Conservation (phyloP, 495 filamentous ascomycete species). For the Ramalina intermedia region DNA sequence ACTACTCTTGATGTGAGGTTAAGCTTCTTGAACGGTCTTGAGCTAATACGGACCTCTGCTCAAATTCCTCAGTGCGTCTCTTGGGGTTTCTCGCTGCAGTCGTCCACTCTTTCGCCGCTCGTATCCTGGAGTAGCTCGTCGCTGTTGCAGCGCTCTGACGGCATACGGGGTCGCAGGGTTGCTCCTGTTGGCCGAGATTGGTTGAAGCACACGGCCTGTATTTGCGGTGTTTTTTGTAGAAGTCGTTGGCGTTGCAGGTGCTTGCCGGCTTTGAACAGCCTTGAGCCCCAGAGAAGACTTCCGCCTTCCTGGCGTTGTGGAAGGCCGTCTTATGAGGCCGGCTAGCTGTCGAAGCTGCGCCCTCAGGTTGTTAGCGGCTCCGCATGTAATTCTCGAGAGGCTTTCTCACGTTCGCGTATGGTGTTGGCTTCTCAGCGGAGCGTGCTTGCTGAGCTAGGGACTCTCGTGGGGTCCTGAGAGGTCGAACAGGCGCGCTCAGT, state of each 20-base stretch:
- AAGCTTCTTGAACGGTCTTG: not conserved
- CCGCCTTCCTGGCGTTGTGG: conserved; percentile 22
- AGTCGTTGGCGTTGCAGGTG: conserved; percentile 2
- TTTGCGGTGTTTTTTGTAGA: conserved; percentile 13
- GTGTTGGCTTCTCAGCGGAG: conserved; percentile 15
- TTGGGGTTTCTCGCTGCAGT: conserved; percentile 60
- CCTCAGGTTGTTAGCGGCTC: not conserved
- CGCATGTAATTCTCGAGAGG: not conserved
- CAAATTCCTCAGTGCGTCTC: conserved; percentile 52
- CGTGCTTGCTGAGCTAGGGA: conserved; percentile 16
- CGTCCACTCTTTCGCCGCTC: conserved; percentile 50
- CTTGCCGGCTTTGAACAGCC: conserved; percentile 13
- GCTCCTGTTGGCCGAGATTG: conserved; percentile 18
- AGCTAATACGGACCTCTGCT: conserved; percentile 33
- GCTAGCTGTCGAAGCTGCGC: conserved; percentile 23
- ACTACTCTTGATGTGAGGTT: conserved; percentile 14
- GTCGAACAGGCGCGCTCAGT: conserved; percentile 1
- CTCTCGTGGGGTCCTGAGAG: conserved; percentile 21
- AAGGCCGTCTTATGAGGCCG: conserved; percentile 20
- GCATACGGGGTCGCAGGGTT: conserved; percentile 58
- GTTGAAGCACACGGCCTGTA: conserved; percentile 11
- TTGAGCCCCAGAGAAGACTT: conserved; percentile 18
- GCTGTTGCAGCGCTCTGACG: conserved; percentile 52
- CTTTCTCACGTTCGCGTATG: conserved; percentile 20
- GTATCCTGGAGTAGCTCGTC: conserved; percentile 58